Evolutionary conservation across 805 yeast genomes (phyloP), one percentile per base, ranked within the genome.

Genomic region (Metschnikowia kofuensis): DNA sequence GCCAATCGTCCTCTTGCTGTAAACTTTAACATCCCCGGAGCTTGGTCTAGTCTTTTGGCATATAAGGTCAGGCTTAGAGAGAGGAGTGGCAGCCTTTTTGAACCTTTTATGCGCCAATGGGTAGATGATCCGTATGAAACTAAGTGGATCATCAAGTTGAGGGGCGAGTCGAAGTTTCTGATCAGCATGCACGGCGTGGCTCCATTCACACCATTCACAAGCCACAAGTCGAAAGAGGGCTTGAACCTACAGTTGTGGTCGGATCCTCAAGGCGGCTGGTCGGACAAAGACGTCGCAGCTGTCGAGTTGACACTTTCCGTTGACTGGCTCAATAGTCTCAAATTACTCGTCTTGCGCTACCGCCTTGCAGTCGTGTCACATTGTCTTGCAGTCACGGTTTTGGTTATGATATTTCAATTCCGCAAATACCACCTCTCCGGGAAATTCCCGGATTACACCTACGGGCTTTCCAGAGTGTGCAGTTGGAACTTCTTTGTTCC

Each of bases 341-440:
- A 83, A 48, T 74, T 86, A 54, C 66, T 91, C 41, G 84, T 87
- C 5, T 71, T 90, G 56, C 74, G 96, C 48, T 92, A 87, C 65
- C 76, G 99, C 59, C 75, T 92, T 12, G 81, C 87, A 1, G 69
- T 86, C 37, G 84, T 87, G 4, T 76, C 90, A 1, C 76, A 87
- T 46, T 90, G 96, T 3, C 71, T 85, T 1, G 79, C 82, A 36
- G 69, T 87, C 14, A 75, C 84, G 1, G 65, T 81, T 0, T 48
- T 80, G 14, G 77, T 79, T 0, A 54, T 85, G 40, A 57, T 78
- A 2, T 57, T 80, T 16, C 97, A 91, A 62, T 69, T 85, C 44
- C 57, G 58, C 61, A 70, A 45, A 52, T 66, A 32, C 65, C 67
- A 21, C 30, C 38, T 27, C 13, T 55, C 59, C 3, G 57, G 57